Percentiles rank a stretch among this genome's conserved stretches.
Conservation (phyloP, 2,329 filamentous ascomycete genomes). For the Clonostachys chloroleuca region DNA sequence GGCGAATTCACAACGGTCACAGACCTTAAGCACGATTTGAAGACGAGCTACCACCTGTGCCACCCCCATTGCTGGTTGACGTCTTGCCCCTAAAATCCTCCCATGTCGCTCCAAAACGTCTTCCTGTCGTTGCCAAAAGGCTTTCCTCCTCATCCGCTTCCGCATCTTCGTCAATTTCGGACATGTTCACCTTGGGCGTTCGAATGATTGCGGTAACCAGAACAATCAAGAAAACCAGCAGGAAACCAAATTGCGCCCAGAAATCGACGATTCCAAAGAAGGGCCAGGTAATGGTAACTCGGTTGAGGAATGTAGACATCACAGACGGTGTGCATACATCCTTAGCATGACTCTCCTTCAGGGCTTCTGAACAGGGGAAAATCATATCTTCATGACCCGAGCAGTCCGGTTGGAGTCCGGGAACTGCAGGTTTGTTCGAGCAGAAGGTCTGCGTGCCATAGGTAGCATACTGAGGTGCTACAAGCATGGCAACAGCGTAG, state of each 20-base stretch:
- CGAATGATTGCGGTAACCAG: slow-evolving; percentile 77
- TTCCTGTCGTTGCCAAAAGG: slow-evolving; percentile 75
- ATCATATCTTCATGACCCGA: slow-evolving; percentile 65
- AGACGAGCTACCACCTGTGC: slow-evolving; percentile 2
- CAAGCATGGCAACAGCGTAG: slow-evolving; percentile 86
- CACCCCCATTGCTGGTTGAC: slow-evolving; percentile 8
- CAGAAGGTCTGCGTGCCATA: slow-evolving; percentile 96
- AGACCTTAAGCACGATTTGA: background rate
- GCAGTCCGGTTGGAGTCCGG: slow-evolving; percentile 72
- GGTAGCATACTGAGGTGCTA: slow-evolving; percentile 93
- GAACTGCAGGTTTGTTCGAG: slow-evolving; percentile 51
- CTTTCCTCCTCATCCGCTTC: slow-evolving; percentile 94
- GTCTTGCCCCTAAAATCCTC: slow-evolving; percentile 70
- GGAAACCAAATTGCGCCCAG: slow-evolving; percentile 92
- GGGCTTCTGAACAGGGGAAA: slow-evolving; percentile 75
- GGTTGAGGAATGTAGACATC: slow-evolving; percentile 88
- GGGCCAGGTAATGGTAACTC: slow-evolving; percentile 88
- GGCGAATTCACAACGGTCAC: no score
- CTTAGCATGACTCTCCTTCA: slow-evolving; percentile 64
- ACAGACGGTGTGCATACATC: slow-evolving; percentile 88
- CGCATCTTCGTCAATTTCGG: slow-evolving; percentile 80
- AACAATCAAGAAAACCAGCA: slow-evolving; percentile 78
- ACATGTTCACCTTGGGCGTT: slow-evolving; percentile 71
- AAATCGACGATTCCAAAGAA: slow-evolving; percentile 92
- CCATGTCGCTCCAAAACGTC: slow-evolving; percentile 83